Evolutionary conservation across 2,329 filamentous ascomycete genomes (phyloP), one percentile per base, ranked within the genome.

Genomic region (Apiospora marii): DNA sequence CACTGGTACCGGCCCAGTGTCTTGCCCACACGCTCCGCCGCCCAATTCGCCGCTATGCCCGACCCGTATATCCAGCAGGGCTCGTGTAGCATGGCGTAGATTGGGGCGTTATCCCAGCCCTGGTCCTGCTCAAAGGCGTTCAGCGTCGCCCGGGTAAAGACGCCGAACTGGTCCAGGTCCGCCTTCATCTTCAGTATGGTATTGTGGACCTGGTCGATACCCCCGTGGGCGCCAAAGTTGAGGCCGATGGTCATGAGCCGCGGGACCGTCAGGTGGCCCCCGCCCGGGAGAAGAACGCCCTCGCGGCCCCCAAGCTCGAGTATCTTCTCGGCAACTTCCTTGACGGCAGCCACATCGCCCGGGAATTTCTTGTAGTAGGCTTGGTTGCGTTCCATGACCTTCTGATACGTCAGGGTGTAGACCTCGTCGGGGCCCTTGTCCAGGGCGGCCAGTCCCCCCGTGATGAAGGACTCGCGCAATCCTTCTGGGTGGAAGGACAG

Each of bases 61-160:
- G 85, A 89, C 73, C 90, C 89, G 81, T 93, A 90, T 81, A 93
- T 96, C 85, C 98, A 98, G 76, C 95, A 92, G 10, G 93, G 87
- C 82, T 98, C 96, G 80, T 98, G 96, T 3, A 98, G 85, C 51
- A 98, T 86, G 34, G 93, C 92, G 80, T 98, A 98, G 73, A 98
- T 90, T 72, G 96, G 90, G 76, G 91, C 90, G 53, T 90, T 88
- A 78, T 98, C 95, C 78, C 94, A 95, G 2, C 87, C 85, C 2
- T 91, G 87, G 70, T 89, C 88, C 27, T 86, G 82, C 80, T 97
- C 94, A 34, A 98, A 85, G 0, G 87, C 85, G 4, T 89, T 85
- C 4, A 98, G 87, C 0, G 93, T 93, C 0, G 92, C 90, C 24
- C 91, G 88, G 0, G 92, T 95, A 73, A 98, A 84, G 76, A 92